Evolutionary conservation across 768 basidiomycete species (phyloP).

Genomic region (Pluteus cervinus): DNA sequence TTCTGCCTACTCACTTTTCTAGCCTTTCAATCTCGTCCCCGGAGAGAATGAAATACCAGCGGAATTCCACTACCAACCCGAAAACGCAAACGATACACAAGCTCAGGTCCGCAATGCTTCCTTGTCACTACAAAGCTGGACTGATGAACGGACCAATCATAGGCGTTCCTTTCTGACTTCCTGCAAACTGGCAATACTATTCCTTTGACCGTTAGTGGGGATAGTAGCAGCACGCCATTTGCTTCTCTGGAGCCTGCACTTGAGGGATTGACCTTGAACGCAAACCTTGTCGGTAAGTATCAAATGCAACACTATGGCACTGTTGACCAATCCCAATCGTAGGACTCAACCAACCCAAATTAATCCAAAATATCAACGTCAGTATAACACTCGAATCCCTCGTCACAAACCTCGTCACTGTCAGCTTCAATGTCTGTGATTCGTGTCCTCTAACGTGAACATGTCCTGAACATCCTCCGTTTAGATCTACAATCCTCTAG

Average conservation of each 20-base stretch:
- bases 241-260: slow-evolving; percentile 51
- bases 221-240: slow-evolving; percentile 55
- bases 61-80: slow-evolving; percentile 66
- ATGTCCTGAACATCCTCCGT: slow-evolving; percentile 5
- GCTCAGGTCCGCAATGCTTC: slow-evolving; percentile 36
- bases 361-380: slow-evolving; percentile 54
- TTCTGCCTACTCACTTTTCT: slow-evolving; percentile 4
- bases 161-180: slow-evolving; percentile 56
- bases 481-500: slow-evolving; percentile 50
- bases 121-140: background rate
- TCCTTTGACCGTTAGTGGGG: slow-evolving; percentile 53
- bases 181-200: slow-evolving; percentile 45
- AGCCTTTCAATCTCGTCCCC: slow-evolving; percentile 54
- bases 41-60: slow-evolving; percentile 46
- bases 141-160: slow-evolving; percentile 2
- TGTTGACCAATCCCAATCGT: too few relatives aligned
- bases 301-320: too few relatives aligned
- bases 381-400: slow-evolving; percentile 46
- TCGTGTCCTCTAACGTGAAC: background rate
- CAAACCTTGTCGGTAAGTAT: slow-evolving; percentile 41
- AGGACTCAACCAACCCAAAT: slow-evolving; percentile 46
- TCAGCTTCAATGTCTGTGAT: slow-evolving; percentile 51
- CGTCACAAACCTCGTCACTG: slow-evolving; percentile 39
- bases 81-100: slow-evolving; percentile 57
- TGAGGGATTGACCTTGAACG: slow-evolving; percentile 42